Percentiles rank a stretch among this genome's conserved stretches.
phyloP scores from a whole-genome alignment of 164 flowering plant genomes.

The Nymphaea thermarum region DNA sequence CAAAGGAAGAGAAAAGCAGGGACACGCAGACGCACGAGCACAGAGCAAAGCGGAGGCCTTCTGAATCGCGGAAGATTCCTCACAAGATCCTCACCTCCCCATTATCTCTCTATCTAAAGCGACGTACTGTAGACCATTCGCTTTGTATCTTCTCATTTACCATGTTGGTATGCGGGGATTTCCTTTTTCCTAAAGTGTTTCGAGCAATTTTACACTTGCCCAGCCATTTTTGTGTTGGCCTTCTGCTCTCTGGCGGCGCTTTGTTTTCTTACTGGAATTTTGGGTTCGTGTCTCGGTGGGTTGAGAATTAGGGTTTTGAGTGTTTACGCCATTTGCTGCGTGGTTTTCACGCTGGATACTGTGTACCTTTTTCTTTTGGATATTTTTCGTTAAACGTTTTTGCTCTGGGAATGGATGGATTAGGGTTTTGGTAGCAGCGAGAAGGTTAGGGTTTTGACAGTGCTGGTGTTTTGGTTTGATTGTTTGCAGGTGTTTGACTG shows the following conservation, averaged over 20 bases:
- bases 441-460: background rate
- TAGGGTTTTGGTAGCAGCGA: background rate
- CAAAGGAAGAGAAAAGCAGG: background rate
- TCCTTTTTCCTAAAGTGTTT: too few species aligned
- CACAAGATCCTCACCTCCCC: background rate
- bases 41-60: background rate
- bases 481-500: background rate
- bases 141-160: too few species aligned
- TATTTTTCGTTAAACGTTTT: background rate
- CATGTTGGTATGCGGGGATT: too few species aligned
- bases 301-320: background rate
- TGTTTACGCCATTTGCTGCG: too few species aligned
- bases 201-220: too few species aligned
- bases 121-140: background rate
- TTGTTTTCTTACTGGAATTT: background rate
- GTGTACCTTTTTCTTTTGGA: background rate
- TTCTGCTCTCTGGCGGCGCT: too few species aligned
- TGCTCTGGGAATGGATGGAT: background rate
- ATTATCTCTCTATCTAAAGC: background rate
- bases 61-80: background rate
- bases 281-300: background rate
- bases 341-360: too few species aligned
- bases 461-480: background rate
- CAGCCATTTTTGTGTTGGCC: too few species aligned
- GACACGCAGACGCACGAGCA: background rate